Evolutionary conservation across 1,284 basidiomycete genomes (phyloP).

Genomic region (Cryptococcus depauperatus): DNA sequence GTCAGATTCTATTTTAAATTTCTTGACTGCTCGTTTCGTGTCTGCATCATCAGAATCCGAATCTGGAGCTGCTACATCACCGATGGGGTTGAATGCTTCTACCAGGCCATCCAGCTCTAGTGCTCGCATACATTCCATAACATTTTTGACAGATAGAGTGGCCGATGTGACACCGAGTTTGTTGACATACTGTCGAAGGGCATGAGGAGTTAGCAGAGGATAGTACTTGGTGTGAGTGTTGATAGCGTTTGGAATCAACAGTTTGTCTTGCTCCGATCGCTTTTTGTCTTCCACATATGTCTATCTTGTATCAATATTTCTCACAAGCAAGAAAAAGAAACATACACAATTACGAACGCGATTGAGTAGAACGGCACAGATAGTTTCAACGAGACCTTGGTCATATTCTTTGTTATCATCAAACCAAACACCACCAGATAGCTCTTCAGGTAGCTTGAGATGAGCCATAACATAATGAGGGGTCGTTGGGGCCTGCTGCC

Average conservation of each 20-base stretch:
- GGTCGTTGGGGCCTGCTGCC: conserved; percentile 33
- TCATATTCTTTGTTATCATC: conserved; percentile 42
- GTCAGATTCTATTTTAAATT: conserved; percentile 13
- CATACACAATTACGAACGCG: conserved; percentile 31
- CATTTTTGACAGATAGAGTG: conserved; percentile 35
- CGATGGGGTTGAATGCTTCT: conserved; percentile 40
- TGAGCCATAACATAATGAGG: conserved; percentile 34
- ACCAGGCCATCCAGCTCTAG: conserved; percentile 41
- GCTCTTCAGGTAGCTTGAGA: conserved; percentile 38
- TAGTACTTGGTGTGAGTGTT: conserved; percentile 27
- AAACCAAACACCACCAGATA: conserved; percentile 44
- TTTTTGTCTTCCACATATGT: conserved; percentile 15
- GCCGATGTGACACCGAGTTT: conserved; percentile 24
- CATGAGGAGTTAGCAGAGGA: conserved; percentile 27
- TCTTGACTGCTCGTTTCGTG: conserved; percentile 12
- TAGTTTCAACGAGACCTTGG: conserved; percentile 32
- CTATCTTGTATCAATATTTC: neutral
- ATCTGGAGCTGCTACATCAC: conserved; percentile 22
- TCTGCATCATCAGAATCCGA: conserved; percentile 14
- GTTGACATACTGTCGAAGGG: conserved; percentile 29
- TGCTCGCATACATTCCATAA: conserved; percentile 44
- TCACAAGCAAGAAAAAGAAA: neutral
- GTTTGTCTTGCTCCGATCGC: conserved; percentile 12
- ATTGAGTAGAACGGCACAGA: conserved; percentile 27
- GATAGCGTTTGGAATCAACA: conserved; percentile 25